Evolutionary conservation across 768 basidiomycete genomes (phyloP).

Genomic region (Serendipita indica): DNA sequence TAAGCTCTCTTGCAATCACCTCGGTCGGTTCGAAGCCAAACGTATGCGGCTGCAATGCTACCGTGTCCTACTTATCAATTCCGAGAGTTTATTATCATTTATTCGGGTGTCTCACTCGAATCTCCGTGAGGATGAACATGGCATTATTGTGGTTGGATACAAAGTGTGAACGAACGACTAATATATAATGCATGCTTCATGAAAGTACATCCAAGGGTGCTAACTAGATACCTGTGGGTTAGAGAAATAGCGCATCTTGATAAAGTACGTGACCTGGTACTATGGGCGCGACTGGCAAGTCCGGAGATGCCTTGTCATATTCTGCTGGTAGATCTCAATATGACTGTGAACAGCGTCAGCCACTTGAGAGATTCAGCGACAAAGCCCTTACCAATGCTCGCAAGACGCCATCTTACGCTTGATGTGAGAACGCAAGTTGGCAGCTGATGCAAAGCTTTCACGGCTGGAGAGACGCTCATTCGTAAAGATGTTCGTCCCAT

Average conservation of each 20-base stretch:
- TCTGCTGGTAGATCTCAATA: not conserved
- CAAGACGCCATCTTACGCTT: not conserved
- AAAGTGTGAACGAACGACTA: too few relatives aligned
- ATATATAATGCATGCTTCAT: too few relatives aligned
- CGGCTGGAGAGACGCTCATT: conserved; percentile 1
- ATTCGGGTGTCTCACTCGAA: not conserved
- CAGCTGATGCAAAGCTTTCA: not conserved
- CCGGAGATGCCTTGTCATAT: not conserved
- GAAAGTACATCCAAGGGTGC: too few relatives aligned
- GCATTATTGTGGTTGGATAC: too few relatives aligned
- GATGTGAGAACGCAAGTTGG: not conserved
- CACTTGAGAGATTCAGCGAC: not conserved
- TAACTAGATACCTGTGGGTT: too few relatives aligned
- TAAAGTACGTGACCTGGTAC: too few relatives aligned
- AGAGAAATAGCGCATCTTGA: too few relatives aligned
- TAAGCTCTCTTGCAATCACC: conserved; percentile 71
- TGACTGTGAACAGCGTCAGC: not conserved
- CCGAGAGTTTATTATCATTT: too few relatives aligned
- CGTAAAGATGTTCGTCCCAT: not conserved
- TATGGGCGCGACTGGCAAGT: not conserved
- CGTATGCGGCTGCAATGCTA: conserved; percentile 75
- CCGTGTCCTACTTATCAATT: conserved; percentile 56
- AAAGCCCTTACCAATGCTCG: not conserved
- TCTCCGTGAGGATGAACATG: conserved; percentile 7
- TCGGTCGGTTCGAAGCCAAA: conserved; percentile 66